phyloP scores from a whole-genome alignment of 1,284 basidiomycete species.

The Apiotrichum domesticum region DNA sequence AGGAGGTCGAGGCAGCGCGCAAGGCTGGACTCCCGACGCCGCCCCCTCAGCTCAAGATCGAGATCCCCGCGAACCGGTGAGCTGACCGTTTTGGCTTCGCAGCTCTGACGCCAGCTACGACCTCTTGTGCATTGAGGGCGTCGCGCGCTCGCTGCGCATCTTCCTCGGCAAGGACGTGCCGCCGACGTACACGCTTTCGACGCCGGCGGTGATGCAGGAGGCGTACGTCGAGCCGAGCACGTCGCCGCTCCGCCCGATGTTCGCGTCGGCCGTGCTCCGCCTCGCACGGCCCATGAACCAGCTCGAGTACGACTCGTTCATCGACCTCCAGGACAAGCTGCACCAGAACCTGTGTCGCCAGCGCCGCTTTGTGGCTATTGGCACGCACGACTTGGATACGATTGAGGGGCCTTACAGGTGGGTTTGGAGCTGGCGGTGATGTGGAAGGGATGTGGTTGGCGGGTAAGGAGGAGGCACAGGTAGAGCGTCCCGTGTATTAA shows the following conservation, averaged over 20 bases:
- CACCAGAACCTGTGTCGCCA: constrained; percentile 92
- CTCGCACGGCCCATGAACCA: constrained; percentile 78
- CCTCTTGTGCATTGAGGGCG: constrained; percentile 93
- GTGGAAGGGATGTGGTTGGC: too few species aligned
- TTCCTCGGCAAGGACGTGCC: constrained; percentile 71
- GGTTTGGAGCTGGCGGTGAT: constrained; percentile 1
- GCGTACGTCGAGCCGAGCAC: constrained; percentile 66
- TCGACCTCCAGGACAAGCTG: constrained; percentile 96
- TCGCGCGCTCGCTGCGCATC: constrained; percentile 76
- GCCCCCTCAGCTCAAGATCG: constrained; percentile 93
- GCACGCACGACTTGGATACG: constrained; percentile 94
- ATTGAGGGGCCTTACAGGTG: constrained; percentile 72
- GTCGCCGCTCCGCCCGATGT: constrained; percentile 76
- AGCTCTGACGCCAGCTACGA: constrained; percentile 66
- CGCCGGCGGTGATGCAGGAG: constrained; percentile 63
- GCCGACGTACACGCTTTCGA: constrained; percentile 65
- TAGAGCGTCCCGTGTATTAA: too few species aligned
- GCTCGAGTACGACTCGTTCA: constrained; percentile 90
- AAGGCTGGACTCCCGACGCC: constrained; percentile 76
- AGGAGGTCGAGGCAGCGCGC: constrained; percentile 72
- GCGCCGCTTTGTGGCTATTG: constrained; percentile 89
- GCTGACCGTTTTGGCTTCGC: background rate
- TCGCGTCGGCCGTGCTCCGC: constrained; percentile 84
- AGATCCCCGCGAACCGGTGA: constrained; percentile 90
- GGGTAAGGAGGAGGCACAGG: too few species aligned